Conservation (phyloP, 164 flowering plant species). For the Pachysandra terminalis region DNA sequence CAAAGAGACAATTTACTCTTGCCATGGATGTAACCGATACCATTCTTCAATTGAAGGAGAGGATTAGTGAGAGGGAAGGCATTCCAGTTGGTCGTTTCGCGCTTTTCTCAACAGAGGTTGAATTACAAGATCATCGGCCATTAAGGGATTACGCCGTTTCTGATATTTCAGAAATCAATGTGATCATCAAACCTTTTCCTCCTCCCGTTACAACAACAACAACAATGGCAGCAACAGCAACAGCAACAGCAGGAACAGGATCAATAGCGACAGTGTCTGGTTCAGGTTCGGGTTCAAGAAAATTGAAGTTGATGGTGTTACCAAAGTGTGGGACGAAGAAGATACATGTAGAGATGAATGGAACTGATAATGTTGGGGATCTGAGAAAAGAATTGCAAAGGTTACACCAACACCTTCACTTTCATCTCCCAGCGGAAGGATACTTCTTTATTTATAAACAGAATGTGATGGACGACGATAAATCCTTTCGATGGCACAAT, state of each 20-base stretch:
- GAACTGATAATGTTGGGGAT: slow-evolving; percentile 52
- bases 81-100: slow-evolving; percentile 23
- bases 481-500: not conserved
- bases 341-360: slow-evolving; percentile 59
- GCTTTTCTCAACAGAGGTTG: slow-evolving; percentile 27
- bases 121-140: slow-evolving; percentile 37
- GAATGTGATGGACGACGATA: slow-evolving; percentile 77
- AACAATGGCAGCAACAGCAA: not conserved
- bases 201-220: slow-evolving; percentile 9
- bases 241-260: no score
- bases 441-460: slow-evolving; percentile 76
- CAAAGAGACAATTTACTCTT: slow-evolving; percentile 24
- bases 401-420: slow-evolving; percentile 33
- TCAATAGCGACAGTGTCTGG: no score
- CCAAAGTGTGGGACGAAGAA: slow-evolving; percentile 45
- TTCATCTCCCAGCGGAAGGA: slow-evolving; percentile 59
- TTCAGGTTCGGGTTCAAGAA: slow-evolving; percentile 26
- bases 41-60: slow-evolving; percentile 39
- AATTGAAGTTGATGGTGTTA: slow-evolving; percentile 49
- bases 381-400: slow-evolving; percentile 56
- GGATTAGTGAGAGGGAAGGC: slow-evolving; percentile 38
- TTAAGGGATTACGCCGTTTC: slow-evolving; percentile 32
- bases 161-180: slow-evolving; percentile 43
- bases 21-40: slow-evolving; percentile 36
- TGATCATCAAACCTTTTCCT: slow-evolving; percentile 25